Evolutionary conservation across 441 rosid species (phyloP).

Genomic region (Populus tomentosa): DNA sequence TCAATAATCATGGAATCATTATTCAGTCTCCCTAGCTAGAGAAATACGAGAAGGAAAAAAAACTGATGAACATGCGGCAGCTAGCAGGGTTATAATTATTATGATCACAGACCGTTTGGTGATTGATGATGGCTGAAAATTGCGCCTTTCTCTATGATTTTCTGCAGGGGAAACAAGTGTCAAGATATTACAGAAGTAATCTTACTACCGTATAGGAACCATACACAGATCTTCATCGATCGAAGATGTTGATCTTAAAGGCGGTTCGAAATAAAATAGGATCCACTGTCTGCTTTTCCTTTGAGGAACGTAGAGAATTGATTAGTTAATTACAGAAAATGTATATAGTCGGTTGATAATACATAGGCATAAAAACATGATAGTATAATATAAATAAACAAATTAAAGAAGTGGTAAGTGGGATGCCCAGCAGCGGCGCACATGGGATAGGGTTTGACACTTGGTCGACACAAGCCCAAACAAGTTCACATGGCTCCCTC

Average conservation of each 20-base stretch:
- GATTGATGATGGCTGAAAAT: neutral
- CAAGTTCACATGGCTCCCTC: conserved; percentile 35
- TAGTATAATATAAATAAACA: neutral
- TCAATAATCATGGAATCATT: conserved; percentile 24
- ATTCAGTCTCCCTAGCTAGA: neutral
- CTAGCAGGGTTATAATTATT: neutral
- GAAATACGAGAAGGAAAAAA: neutral
- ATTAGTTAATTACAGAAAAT: neutral
- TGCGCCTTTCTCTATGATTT: neutral
- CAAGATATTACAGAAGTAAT: conserved; percentile 22
- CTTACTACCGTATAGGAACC: neutral
- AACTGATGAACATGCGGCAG: neutral
- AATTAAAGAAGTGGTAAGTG: conserved; percentile 18
- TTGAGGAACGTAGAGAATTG: neutral
- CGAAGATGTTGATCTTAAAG: neutral
- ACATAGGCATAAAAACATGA: neutral
- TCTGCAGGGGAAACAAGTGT: conserved; percentile 23
- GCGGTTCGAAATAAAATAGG: neutral
- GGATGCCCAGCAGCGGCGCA: conserved; percentile 48
- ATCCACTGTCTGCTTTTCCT: neutral
- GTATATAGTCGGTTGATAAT: neutral
- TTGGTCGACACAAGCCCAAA: conserved; percentile 31
- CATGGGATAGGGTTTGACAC: conserved; percentile 42
- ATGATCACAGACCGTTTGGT: neutral
- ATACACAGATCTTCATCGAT: conserved; percentile 2